Conservation (phyloP, 1,284 basidiomycete genomes). For the Leccinum subrobustum region DNA sequence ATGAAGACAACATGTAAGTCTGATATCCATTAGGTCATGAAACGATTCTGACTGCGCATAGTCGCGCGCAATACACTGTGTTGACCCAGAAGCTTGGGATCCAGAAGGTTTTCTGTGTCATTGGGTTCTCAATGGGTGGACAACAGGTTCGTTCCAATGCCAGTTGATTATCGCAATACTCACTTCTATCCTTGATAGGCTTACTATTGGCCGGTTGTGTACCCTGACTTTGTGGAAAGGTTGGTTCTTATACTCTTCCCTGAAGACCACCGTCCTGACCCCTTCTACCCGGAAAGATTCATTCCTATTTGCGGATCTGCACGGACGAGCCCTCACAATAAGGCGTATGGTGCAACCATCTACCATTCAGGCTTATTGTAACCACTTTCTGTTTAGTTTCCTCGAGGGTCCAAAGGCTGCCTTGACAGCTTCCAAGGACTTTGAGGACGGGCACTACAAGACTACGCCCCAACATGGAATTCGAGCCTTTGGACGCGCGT, state of each 20-base stretch:
- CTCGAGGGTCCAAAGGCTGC: slow-evolving; percentile 60
- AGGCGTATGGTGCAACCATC: slow-evolving; percentile 41
- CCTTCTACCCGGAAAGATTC: slow-evolving; percentile 37
- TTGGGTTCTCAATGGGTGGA: slow-evolving; percentile 54
- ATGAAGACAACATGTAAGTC: slow-evolving; percentile 59
- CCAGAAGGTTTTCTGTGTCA: slow-evolving; percentile 32
- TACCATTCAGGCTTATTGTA: neutral
- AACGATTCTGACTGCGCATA: slow-evolving; percentile 19
- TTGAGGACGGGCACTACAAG: slow-evolving; percentile 54
- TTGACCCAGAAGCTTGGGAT: slow-evolving; percentile 50
- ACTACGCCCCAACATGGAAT: slow-evolving; percentile 47
- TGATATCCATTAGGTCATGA: neutral
- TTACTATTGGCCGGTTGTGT: slow-evolving; percentile 61
- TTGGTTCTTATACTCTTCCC: slow-evolving; percentile 13
- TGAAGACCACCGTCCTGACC: neutral
- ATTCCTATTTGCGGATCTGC: slow-evolving; percentile 57
- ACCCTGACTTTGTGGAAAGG: slow-evolving; percentile 57
- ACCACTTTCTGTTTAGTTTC: slow-evolving; percentile 40
- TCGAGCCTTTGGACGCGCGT: slow-evolving; percentile 55
- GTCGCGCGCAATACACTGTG: slow-evolving; percentile 56
- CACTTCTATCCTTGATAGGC: slow-evolving; percentile 37
- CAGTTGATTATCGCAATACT: neutral
- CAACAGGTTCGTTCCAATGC: slow-evolving; percentile 44
- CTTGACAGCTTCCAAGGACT: slow-evolving; percentile 55
- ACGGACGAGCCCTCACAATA: slow-evolving; percentile 59